Conservation (phyloP, 1,139 yeast species). For the Scheffersomyces lignicola region DNA sequence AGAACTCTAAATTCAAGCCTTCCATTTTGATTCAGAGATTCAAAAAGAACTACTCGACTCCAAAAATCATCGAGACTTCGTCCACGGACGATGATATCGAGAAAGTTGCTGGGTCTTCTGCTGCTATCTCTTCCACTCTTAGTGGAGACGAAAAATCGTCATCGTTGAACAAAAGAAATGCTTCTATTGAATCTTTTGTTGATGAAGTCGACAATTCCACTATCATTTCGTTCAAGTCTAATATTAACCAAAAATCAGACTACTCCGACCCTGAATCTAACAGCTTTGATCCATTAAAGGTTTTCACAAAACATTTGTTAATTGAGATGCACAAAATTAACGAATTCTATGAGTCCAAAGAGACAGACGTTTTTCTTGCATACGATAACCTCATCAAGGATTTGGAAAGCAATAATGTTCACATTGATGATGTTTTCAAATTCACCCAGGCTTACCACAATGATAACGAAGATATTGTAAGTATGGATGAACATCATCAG, state of each 20-base stretch:
- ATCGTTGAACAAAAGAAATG: conserved; percentile 12
- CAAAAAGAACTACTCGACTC: conserved; percentile 2
- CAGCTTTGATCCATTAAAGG: conserved; percentile 45
- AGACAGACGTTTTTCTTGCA: conserved; percentile 45
- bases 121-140: no score
- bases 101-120: conserved; percentile 7
- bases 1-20: not conserved
- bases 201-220: conserved; percentile 31
- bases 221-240: conserved; percentile 20
- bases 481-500: conserved; percentile 24
- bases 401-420: conserved; percentile 29
- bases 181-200: conserved; percentile 17
- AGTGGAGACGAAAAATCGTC: conserved; percentile 10
- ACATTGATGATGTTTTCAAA: conserved; percentile 29
- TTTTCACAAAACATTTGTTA: conserved; percentile 53
- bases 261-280: conserved; percentile 18
- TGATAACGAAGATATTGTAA: conserved; percentile 18
- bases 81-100: conserved; percentile 9
- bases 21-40: conserved; percentile 2
- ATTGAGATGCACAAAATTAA: conserved; percentile 57
- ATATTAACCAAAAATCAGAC: conserved; percentile 11
- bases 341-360: conserved; percentile 52
- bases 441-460: conserved; percentile 27
- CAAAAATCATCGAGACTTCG: not conserved
- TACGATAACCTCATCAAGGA: conserved; percentile 47